Evolutionary conservation across 2,329 filamentous ascomycete genomes (phyloP).

Genomic region (Reticulascus tulasneorum): DNA sequence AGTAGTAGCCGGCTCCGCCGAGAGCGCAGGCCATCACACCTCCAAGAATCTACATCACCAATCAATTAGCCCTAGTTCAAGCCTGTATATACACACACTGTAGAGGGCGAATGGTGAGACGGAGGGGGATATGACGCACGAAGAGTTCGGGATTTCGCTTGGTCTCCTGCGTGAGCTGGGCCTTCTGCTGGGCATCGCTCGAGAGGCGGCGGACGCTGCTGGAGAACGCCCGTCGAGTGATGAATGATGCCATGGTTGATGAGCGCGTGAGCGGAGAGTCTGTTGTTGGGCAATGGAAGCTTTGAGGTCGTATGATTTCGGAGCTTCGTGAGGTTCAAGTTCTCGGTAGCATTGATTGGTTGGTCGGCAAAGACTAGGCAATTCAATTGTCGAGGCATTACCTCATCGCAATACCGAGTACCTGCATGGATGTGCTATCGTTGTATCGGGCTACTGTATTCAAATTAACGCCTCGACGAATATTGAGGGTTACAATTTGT

Average conservation of each 20-base stretch:
- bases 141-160: constrained; percentile 48
- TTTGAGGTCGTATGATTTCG: constrained; percentile 15
- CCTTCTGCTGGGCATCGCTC: constrained; percentile 34
- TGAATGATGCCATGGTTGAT: constrained; percentile 51
- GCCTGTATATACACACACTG: neutral
- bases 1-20: constrained; percentile 84
- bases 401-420: no score
- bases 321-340: constrained; percentile 14
- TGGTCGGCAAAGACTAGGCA: constrained; percentile 12
- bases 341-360: constrained; percentile 16
- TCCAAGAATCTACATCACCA: constrained; percentile 67
- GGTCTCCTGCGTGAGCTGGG: constrained; percentile 52
- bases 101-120: constrained; percentile 8
- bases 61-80: constrained; percentile 6
- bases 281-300: constrained; percentile 5
- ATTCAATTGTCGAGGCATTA: constrained; percentile 9
- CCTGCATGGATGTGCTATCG: no score
- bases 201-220: constrained; percentile 48
- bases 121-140: constrained; percentile 33
- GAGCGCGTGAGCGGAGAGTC: constrained; percentile 13
- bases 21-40: constrained; percentile 88
- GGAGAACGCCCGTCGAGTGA: constrained; percentile 53
- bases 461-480: no score
- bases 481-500: no score
- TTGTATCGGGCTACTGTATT: no score